Base-by-base conservation (phyloP, 73 alveolate genomes). In the Paramecium primaurelia region DNA sequence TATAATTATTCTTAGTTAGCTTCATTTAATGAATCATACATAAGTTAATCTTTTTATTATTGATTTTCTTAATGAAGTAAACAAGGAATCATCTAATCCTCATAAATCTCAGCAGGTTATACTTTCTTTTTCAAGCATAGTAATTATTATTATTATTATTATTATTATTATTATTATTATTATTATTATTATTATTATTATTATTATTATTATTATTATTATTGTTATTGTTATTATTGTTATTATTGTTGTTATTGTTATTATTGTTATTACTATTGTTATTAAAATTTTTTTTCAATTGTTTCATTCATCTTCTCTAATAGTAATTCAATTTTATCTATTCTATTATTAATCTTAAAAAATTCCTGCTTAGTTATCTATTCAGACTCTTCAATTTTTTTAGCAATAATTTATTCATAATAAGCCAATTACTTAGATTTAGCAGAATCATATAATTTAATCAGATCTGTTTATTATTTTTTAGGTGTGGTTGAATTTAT, bases 381-480 rank as follows among this genome's bases (percentile, higher is more conserved):
- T 75, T 75, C 88, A 4, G 60, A 75, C 11, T 4, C 11, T 9
- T 37, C 7, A 8, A 75, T 1, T 30, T 42, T 30, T 30, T 30
- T 12, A 75, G 3, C 16, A 3, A 38, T 12, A 3, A 42, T 42
- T 34, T 34, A 42, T 64, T 64, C 84, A 1, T 12, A 64, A 28
- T 28, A 28, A 6, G 42, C 47, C 5, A 1, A 28, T 37, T 75
- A 42, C 18, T 75, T 75, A 25, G 68, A 38, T 75, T 75, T 75
- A 6, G 88, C 88, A 18, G 88, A 36, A 38, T 75, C 88, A 75
- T 75, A 75, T 75, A 75, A 75, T 34, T 75, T 75, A 10, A 38
- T 4, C 37, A 80, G 22, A 80, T 80, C 88, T 18, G 18, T 2
- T 7, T 16, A 0, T 28, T 64, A 18, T 11, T 64, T 64, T 64